phyloP scores from a whole-genome alignment of 352 stramenopile species.

The Stephanocyclus meneghinianus region DNA sequence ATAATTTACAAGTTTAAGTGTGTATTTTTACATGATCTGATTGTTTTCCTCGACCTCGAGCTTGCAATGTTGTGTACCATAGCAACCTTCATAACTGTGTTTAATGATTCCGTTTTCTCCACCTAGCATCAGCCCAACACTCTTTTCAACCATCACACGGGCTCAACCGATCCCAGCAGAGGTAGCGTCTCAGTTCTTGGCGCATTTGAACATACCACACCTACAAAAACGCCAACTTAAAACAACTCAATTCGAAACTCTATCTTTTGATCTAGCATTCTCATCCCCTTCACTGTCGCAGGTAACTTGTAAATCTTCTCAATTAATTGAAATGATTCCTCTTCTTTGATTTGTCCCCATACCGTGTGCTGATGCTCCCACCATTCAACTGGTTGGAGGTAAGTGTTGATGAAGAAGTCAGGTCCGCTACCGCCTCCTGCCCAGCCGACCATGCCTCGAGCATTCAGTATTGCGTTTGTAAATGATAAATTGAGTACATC shows the following conservation, averaged over 20 bases:
- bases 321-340: constrained; percentile 47
- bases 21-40: too few relatives aligned
- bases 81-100: too few relatives aligned
- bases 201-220: too few relatives aligned
- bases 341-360: constrained; percentile 61
- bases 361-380: constrained; percentile 76
- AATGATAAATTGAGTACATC: background rate
- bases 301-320: constrained; percentile 63
- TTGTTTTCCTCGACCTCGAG: too few relatives aligned
- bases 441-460: constrained; percentile 65
- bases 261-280: constrained; percentile 35
- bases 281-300: constrained; percentile 24
- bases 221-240: background rate
- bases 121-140: too few relatives aligned
- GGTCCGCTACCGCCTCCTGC: constrained; percentile 58
- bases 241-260: constrained; percentile 35
- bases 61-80: too few relatives aligned
- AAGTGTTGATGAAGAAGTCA: constrained; percentile 75
- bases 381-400: constrained; percentile 53
- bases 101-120: too few relatives aligned
- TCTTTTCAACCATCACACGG: too few relatives aligned
- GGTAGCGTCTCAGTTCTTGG: too few relatives aligned
- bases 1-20: too few relatives aligned
- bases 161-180: too few relatives aligned
- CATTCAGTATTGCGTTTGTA: background rate